Conservation (phyloP, 1,139 yeast genomes). For the Candida mesenterica region DNA sequence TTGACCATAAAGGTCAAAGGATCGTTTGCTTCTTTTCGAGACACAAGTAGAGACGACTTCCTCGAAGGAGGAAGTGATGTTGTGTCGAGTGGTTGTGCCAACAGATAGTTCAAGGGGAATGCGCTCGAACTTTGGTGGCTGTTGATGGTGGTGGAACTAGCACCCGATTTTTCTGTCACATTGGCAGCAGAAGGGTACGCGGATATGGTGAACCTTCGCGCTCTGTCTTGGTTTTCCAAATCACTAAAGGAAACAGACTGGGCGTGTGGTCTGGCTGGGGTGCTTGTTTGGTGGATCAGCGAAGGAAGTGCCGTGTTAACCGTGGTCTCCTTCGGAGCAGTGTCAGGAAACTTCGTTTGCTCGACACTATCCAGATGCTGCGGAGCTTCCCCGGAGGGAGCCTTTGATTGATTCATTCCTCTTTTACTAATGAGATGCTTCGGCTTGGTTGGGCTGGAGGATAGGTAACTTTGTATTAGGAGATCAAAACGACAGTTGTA, state of each 20-base stretch:
- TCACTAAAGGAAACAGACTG: conserved; percentile 42
- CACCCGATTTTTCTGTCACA: conserved; percentile 10
- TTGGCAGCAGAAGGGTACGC: conserved; percentile 39
- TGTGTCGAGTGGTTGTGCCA: neutral
- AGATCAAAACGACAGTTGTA: too few relatives aligned
- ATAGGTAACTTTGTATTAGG: too few relatives aligned
- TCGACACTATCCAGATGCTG: too few relatives aligned
- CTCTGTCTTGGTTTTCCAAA: conserved; percentile 36
- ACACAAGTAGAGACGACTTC: conserved; percentile 13
- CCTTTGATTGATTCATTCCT: conserved; percentile 5
- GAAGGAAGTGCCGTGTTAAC: conserved; percentile 2
- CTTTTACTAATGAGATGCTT: neutral
- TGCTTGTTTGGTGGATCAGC: conserved; percentile 3
- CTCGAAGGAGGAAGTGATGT: conserved; percentile 14
- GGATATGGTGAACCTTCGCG: conserved; percentile 45
- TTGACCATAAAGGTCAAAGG: conserved; percentile 14
- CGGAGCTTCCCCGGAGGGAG: neutral
- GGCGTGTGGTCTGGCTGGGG: conserved; percentile 9
- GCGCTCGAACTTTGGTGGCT: neutral
- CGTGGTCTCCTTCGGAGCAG: too few relatives aligned
- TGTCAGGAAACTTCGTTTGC: too few relatives aligned
- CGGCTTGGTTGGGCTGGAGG: neutral
- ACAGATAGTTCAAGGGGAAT: neutral
- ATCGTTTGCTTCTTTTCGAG: conserved; percentile 10
- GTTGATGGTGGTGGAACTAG: neutral